Percentiles rank a stretch among this genome's conserved stretches.
Evolutionary conservation across 1,284 basidiomycete genomes (phyloP).

Genomic region (Cryptococcus deneoformans): DNA sequence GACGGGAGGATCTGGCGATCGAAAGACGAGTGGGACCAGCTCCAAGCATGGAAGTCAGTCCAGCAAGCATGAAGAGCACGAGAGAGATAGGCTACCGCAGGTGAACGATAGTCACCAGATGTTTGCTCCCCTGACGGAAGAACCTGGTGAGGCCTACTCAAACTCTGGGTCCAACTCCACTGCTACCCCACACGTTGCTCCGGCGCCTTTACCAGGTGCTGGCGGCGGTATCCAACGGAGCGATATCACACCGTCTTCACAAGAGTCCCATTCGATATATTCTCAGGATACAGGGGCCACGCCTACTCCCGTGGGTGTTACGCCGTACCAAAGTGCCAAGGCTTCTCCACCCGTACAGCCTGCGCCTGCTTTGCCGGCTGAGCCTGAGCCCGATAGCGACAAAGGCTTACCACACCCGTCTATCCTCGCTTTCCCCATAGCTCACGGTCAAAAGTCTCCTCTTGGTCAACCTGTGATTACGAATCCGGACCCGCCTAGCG

Average conservation of each 20-base stretch:
- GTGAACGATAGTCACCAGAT: constrained; percentile 10
- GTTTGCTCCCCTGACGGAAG: constrained; percentile 13
- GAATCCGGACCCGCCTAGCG: background rate
- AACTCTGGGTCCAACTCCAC: background rate
- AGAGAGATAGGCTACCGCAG: background rate
- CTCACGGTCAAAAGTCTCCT: background rate
- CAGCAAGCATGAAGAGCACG: constrained; percentile 6
- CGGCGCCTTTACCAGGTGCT: background rate
- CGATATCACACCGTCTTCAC: constrained; percentile 5
- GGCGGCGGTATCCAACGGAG: background rate
- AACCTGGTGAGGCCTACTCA: constrained; percentile 5
- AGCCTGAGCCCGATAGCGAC: background rate
- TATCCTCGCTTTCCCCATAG: background rate
- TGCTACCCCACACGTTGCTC: background rate
- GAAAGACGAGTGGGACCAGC: constrained; percentile 14
- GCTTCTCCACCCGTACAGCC: background rate
- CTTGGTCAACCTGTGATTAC: background rate
- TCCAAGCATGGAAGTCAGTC: constrained; percentile 32
- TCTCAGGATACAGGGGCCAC: constrained; percentile 23
- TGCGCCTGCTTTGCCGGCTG: background rate
- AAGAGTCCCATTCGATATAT: constrained; percentile 20
- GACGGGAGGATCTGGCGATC: constrained; percentile 2
- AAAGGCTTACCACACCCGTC: background rate
- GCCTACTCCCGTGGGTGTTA: constrained; percentile 5
- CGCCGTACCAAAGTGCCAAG: constrained; percentile 2